Evolutionary conservation across 2,329 filamentous ascomycete species (phyloP).

Genomic region (Teratosphaeria epicoccoides): DNA sequence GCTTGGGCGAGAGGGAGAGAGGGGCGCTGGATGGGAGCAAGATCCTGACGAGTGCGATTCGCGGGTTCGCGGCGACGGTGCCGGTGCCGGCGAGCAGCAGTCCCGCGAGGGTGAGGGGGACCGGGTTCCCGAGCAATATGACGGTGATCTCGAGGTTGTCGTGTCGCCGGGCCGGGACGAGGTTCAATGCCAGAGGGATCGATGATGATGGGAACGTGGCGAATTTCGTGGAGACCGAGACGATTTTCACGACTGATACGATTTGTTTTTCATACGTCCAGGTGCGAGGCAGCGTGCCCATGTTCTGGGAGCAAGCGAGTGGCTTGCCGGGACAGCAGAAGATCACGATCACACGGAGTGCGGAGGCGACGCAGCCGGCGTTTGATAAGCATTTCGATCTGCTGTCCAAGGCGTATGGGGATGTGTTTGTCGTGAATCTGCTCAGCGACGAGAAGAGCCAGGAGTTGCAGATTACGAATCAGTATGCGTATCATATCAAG

Average conservation of each 20-base stretch:
- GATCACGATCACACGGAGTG: conserved; percentile 77
- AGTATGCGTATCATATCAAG: conserved; percentile 67
- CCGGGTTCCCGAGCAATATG: conserved; percentile 69
- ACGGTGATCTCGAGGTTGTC: conserved; percentile 88
- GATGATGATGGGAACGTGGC: conserved; percentile 96
- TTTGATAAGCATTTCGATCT: conserved; percentile 91
- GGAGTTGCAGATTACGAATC: conserved; percentile 70
- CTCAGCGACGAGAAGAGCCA: conserved; percentile 82
- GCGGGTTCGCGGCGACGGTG: conserved; percentile 82
- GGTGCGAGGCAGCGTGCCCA: conserved; percentile 79
- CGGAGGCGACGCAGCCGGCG: conserved; percentile 82
- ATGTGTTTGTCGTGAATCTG: conserved; percentile 85
- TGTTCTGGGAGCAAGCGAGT: conserved; percentile 93
- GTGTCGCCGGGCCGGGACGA: conserved; percentile 79
- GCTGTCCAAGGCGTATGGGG: conserved; percentile 78
- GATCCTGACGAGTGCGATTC: conserved; percentile 85
- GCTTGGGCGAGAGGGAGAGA: conserved; percentile 64
- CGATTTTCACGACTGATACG: conserved; percentile 70
- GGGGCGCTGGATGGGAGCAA: conserved; percentile 72
- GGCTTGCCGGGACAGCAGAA: conserved; percentile 90
- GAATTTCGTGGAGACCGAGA: conserved; percentile 98
- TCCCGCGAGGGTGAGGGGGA: conserved; percentile 53
- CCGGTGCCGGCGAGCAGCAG: conserved; percentile 68
- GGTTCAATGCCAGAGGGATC: conserved; percentile 94
- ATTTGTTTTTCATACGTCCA: conserved; percentile 90